A percentile compares a stretch with the other conserved stretches of the same genome.
Conservation (phyloP, 345 rosid species). For the Hypericum perforatum region DNA sequence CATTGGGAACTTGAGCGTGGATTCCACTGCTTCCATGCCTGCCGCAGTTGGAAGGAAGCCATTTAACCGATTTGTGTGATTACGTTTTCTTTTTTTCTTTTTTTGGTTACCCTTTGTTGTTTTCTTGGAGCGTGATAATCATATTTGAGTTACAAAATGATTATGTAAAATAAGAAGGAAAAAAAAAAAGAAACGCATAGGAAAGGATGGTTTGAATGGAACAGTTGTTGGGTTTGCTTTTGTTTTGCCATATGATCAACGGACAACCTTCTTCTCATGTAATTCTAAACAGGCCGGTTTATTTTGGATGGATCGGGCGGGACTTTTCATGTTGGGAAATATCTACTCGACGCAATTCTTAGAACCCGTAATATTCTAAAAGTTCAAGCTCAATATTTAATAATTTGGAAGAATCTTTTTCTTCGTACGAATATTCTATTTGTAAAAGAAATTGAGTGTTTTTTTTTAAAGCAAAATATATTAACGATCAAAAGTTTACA, state of each 20-base stretch:
- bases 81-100: slow-evolving; percentile 6
- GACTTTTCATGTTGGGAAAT: no score
- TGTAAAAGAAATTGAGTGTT: no score
- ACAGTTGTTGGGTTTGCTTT: slow-evolving; percentile 10
- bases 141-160: slow-evolving; percentile 18
- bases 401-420: no score
- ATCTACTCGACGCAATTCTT: no score
- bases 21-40: slow-evolving; percentile 83
- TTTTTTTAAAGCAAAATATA: no score
- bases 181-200: slow-evolving; percentile 28
- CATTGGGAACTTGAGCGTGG: slow-evolving; percentile 33
- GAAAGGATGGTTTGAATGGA: slow-evolving; percentile 28
- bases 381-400: no score
- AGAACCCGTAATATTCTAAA: no score
- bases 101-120: slow-evolving; percentile 9
- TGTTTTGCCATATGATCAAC: neutral
- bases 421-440: no score
- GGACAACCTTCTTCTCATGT: no score
- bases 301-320: no score
- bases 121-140: slow-evolving; percentile 24
- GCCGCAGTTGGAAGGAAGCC: slow-evolving; percentile 62
- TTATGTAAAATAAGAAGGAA: slow-evolving; percentile 36
- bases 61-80: slow-evolving; percentile 96
- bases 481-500: no score
- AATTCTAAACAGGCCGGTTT: no score